phyloP scores from a whole-genome alignment of 75 land plant genomes.

The Isoetes taiwanensis region DNA sequence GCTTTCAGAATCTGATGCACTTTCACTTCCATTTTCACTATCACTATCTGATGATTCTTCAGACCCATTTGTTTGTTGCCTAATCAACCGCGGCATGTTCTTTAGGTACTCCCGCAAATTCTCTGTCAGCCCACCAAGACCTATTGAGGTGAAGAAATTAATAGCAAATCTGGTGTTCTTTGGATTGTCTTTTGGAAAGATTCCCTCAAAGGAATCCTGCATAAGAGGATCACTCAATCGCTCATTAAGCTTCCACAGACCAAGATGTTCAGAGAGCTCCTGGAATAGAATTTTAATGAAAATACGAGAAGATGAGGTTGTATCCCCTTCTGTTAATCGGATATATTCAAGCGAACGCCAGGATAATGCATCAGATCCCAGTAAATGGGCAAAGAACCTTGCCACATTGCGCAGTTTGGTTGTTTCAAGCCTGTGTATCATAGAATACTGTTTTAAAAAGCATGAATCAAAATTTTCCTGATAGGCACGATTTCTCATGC shows the following conservation, averaged over 20 bases:
- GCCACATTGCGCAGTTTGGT: constrained; percentile 81
- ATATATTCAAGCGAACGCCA: constrained; percentile 77
- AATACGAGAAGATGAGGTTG: constrained; percentile 93
- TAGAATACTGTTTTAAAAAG: constrained; percentile 79
- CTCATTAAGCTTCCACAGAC: constrained; percentile 65
- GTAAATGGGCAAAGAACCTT: constrained; percentile 85
- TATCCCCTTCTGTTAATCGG: constrained; percentile 76
- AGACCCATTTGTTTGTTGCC: constrained; percentile 85
- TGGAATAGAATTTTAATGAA: constrained; percentile 88
- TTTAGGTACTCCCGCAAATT: constrained; percentile 68
- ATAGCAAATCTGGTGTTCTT: constrained; percentile 75
- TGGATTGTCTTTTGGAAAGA: constrained; percentile 73
- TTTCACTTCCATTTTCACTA: no score
- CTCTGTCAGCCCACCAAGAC: constrained; percentile 89
- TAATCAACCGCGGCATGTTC: constrained; percentile 78
- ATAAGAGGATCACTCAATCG: constrained; percentile 55
- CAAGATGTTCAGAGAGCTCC: constrained; percentile 77
- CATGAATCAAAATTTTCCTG: constrained; percentile 76
- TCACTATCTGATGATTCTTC: constrained; percentile 36
- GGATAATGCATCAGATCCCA: constrained; percentile 79
- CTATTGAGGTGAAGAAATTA: constrained; percentile 86
- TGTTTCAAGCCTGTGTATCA: constrained; percentile 81
- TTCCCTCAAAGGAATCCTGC: constrained; percentile 70
- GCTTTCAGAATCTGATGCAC: no score
- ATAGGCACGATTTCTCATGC: constrained; percentile 73